phyloP scores from a whole-genome alignment of 2,329 filamentous ascomycete genomes.

The Calonectria montana region DNA sequence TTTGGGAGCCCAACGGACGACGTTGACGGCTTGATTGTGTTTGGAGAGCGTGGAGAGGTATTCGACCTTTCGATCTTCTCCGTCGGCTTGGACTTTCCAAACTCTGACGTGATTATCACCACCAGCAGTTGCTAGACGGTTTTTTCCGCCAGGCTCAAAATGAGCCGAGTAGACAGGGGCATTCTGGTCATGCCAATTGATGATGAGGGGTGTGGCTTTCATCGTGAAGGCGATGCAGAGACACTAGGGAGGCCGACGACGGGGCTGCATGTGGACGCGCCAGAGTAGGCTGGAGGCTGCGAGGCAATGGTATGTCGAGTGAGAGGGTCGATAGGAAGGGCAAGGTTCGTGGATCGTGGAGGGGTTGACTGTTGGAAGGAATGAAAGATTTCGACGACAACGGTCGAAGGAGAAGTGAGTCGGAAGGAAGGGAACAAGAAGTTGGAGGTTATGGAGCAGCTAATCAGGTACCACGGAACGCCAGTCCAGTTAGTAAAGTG shows the following conservation, averaged over 20 bases:
- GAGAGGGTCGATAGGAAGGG: slow-evolving; percentile 2
- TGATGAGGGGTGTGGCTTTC: slow-evolving; percentile 96
- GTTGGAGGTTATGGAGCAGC: slow-evolving; percentile 26
- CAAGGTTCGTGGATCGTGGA: not conserved
- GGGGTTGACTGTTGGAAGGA: not conserved
- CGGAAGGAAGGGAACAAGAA: slow-evolving; percentile 26
- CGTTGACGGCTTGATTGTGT: slow-evolving; percentile 97
- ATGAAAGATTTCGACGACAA: slow-evolving; percentile 13
- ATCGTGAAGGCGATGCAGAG: slow-evolving; percentile 64
- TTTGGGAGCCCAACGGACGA: slow-evolving; percentile 94
- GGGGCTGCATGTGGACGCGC: slow-evolving; percentile 46
- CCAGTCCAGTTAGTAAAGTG: slow-evolving; percentile 30
- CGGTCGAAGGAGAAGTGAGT: not conserved
- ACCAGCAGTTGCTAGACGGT: slow-evolving; percentile 90
- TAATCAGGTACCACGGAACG: slow-evolving; percentile 26
- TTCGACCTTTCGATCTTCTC: slow-evolving; percentile 88
- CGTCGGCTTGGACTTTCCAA: slow-evolving; percentile 89
- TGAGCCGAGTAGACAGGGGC: slow-evolving; percentile 97
- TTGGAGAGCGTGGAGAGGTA: slow-evolving; percentile 93
- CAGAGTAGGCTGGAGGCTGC: slow-evolving; percentile 33
- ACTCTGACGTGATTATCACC: slow-evolving; percentile 97
- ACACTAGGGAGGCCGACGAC: slow-evolving; percentile 40
- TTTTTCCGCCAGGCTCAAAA: slow-evolving; percentile 93
- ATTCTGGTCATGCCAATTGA: slow-evolving; percentile 99
- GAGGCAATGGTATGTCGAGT: slow-evolving; percentile 11